phyloP scores from a whole-genome alignment of 805 yeast species.

The Starmerella vitae region DNA sequence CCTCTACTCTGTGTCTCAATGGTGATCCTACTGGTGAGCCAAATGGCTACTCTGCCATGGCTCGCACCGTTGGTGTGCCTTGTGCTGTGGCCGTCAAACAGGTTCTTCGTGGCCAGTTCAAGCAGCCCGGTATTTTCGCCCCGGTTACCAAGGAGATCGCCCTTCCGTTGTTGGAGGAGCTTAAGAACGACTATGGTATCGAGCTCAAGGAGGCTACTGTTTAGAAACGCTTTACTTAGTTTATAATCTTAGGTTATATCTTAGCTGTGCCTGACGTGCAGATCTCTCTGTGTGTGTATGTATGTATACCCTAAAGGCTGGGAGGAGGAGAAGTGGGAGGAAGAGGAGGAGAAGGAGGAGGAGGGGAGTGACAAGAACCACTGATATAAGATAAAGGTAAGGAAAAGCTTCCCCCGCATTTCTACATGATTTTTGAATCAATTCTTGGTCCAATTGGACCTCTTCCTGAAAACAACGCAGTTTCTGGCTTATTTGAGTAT shows the following conservation, averaged over 20 bases:
- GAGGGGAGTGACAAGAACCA: neutral
- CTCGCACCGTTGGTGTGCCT: conserved; percentile 95
- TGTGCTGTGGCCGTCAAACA: conserved; percentile 89
- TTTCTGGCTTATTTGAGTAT: conserved; percentile 1
- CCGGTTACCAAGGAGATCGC: conserved; percentile 86
- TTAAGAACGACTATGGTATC: conserved; percentile 82
- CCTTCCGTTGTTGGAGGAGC: conserved; percentile 77
- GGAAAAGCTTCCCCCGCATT: too few species aligned
- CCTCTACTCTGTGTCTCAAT: conserved; percentile 87
- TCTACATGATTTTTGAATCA: conserved; percentile 7
- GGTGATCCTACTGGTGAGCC: conserved; percentile 54
- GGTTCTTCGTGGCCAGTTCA: conserved; percentile 67
- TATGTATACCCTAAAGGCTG: too few species aligned
- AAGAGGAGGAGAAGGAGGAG: too few species aligned
- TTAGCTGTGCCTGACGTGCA: too few species aligned
- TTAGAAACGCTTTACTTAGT: too few species aligned
- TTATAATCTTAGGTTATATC: too few species aligned
- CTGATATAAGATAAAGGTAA: too few species aligned
- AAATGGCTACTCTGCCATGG: conserved; percentile 95
- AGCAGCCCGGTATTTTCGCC: conserved; percentile 74
- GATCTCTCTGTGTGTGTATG: too few species aligned
- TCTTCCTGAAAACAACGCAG: conserved; percentile 6
- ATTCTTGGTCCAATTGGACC: neutral
- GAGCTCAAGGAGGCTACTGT: conserved; percentile 74
- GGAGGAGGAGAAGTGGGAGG: too few species aligned